These are phyloP conservation scores for Geotrichum carabidarum DNA, from an alignment of 1,139 yeast genomes.

Conservation along the genomic window DNA sequence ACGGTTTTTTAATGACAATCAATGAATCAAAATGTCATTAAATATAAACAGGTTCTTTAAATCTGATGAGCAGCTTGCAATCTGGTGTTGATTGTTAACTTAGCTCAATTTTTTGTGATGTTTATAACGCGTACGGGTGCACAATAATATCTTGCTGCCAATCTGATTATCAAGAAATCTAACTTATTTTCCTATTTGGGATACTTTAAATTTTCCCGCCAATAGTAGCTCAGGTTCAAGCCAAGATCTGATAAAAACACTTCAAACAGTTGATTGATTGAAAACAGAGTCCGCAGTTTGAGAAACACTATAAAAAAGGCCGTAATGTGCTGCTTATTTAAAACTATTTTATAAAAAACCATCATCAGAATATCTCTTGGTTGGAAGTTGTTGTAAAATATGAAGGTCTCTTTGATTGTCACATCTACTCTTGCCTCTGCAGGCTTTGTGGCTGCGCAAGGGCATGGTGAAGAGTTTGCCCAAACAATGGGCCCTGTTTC, in stretches of 20 bases:
- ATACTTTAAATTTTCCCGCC: background rate
- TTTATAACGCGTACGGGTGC: too few relatives aligned
- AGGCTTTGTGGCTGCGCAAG: constrained; percentile 33
- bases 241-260: constrained; percentile 6
- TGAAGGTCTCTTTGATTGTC: constrained; percentile 15
- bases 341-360: background rate
- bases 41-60: too few relatives aligned
- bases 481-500: constrained; percentile 44
- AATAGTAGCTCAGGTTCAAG: background rate
- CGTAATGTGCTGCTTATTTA: background rate
- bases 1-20: too few relatives aligned
- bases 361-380: background rate
- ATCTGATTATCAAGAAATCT: constrained; percentile 8
- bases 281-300: background rate
- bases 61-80: too few relatives aligned
- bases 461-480: constrained; percentile 37
- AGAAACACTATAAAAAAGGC: constrained; percentile 1
- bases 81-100: too few relatives aligned
- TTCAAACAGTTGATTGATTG: background rate
- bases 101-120: too few relatives aligned
- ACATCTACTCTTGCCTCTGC: constrained; percentile 25
- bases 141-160: too few relatives aligned
- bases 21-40: too few relatives aligned
- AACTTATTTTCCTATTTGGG: constrained; percentile 3
- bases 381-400: background rate